These are phyloP conservation scores for Pleodorina starrii DNA, from an alignment of 139 green algal genomes.

Conservation along the genomic window DNA sequence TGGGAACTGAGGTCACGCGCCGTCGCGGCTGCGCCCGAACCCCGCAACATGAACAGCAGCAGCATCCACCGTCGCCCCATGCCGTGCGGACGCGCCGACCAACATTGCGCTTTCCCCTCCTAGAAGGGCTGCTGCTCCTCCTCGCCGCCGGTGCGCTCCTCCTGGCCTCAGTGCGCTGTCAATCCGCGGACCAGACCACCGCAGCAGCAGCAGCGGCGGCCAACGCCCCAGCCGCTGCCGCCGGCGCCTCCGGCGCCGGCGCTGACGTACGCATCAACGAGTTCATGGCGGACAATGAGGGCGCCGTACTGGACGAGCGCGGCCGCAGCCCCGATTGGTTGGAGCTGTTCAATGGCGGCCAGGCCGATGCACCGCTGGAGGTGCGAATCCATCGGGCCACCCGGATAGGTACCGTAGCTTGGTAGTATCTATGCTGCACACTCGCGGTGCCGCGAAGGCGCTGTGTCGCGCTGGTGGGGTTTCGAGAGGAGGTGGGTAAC, in stretches of 20 bases:
- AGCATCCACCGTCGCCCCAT: too few species aligned
- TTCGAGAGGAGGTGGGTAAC: too few species aligned
- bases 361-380: not conserved
- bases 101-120: too few species aligned
- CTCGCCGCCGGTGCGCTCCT: not conserved
- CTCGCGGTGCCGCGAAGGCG: too few species aligned
- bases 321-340: slow-evolving; percentile 19
- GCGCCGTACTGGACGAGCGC: not conserved
- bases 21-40: too few species aligned
- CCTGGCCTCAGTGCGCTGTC: not conserved
- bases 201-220: not conserved
- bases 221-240: not conserved
- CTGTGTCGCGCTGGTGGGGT: too few species aligned
- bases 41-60: too few species aligned
- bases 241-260: not conserved
- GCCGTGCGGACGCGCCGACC: too few species aligned
- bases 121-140: not conserved
- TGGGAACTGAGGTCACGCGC: too few species aligned
- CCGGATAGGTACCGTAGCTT: too few species aligned
- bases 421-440: too few species aligned
- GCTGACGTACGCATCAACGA: slow-evolving; percentile 10
- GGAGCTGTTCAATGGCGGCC: slow-evolving; percentile 14
- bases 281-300: slow-evolving; percentile 6
- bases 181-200: not conserved
- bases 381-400: too few species aligned